Base-by-base conservation (phyloP, 495 filamentous ascomycete species). In the Immersiella caudata region DNA sequence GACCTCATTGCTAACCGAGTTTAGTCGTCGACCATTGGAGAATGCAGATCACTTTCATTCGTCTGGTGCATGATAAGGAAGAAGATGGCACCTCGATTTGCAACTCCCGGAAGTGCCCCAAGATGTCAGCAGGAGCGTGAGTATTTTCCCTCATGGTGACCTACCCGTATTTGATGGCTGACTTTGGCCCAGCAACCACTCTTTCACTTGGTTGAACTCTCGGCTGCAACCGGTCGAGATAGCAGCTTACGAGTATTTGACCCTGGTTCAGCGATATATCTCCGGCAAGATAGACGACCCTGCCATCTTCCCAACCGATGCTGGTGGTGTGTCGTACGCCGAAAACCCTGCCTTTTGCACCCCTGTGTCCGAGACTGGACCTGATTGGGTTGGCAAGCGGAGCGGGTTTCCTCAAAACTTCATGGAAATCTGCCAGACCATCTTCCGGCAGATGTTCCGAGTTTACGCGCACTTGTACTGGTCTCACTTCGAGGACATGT, bases 401-500 rank as follows among this genome's bases (percentile, higher is more conserved):
- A 92, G 90, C 70, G 93, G 93, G 18, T 97, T 97, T 82, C 94
- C 93, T 2, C 88, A 89, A 70, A 90, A 89, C 52, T 96, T 96
- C 78, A 86, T 94, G 73, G 87, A 91, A 70, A 92, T 95, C 67
- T 91, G 91, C 80, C 91, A 93, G 79, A 93, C 89, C 69, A 95
- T 96, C 76, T 96, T 94, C 86, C 90, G 93, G 70, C 94, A 97
- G 79, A 97, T 97, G 90, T 95, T 97, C 85, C 92, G 94, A 58
- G 93, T 94, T 73, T 97, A 97, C 70, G 90, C 93, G 33, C 94
- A 97, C 79, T 82, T 94, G 29, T 94, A 94, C 81, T 92, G 92
- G 83, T 88, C 89, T 8, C 91, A 94, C 80, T 94, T 90, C 82
- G 76, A 91, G 67, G 89, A 93, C 25, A 91, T 92, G 82, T 94